These are phyloP conservation scores for Nigrospora oryzae DNA, from an alignment of 2,329 filamentous ascomycete genomes.

Conservation along the genomic window DNA sequence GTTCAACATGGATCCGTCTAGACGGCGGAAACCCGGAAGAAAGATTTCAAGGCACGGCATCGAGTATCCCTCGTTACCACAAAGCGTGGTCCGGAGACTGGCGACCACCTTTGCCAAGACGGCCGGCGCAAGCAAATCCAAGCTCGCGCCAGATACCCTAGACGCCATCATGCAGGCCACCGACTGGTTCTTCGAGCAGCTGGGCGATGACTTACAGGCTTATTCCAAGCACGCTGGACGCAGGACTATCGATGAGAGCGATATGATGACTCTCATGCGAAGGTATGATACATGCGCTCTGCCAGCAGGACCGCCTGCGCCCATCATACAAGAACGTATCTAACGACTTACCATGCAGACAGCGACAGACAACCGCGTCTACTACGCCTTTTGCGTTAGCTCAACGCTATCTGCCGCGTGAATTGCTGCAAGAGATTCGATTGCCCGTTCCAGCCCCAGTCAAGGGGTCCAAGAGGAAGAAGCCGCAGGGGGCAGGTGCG, in stretches of 20 bases:
- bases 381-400: constrained; percentile 82
- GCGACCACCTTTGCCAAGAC: constrained; percentile 64
- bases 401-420: constrained; percentile 70
- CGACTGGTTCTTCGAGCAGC: constrained; percentile 88
- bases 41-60: constrained; percentile 64
- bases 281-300: constrained; percentile 47
- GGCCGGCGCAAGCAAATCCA: constrained; percentile 56
- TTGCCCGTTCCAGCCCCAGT: constrained; percentile 52
- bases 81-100: constrained; percentile 64
- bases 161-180: constrained; percentile 70
- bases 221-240: constrained; percentile 77
- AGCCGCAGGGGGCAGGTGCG: constrained; percentile 21
- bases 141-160: constrained; percentile 66
- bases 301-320: too few relatives aligned
- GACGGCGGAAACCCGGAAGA: constrained; percentile 34
- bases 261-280: constrained; percentile 74
- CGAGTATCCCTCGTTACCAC: constrained; percentile 67
- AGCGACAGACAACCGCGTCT: constrained; percentile 63
- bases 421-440: constrained; percentile 73
- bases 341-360: constrained; percentile 40
- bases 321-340: constrained; percentile 2
- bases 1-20: constrained; percentile 6
- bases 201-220: constrained; percentile 68
- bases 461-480: constrained; percentile 34
- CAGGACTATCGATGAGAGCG: constrained; percentile 78